These are phyloP conservation scores for Nothopassalora personata DNA, from an alignment of 2,329 filamentous ascomycete genomes.

Conservation along the genomic window DNA sequence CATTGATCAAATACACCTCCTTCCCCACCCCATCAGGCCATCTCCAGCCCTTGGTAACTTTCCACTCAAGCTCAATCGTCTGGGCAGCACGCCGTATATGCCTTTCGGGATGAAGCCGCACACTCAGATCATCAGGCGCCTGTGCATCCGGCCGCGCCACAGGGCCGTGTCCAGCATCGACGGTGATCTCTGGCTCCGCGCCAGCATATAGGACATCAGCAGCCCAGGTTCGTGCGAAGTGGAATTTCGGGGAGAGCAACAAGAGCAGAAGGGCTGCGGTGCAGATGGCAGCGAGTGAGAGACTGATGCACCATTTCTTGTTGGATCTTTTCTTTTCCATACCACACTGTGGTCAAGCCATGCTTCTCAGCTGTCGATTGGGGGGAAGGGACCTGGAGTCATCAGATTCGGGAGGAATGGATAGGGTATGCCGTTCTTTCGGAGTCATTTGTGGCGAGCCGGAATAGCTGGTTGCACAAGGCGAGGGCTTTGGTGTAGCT, in stretches of 20 bases:
- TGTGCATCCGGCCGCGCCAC: neutral
- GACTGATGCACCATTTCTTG: neutral
- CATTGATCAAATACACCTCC: constrained; percentile 46
- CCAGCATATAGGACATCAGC: neutral
- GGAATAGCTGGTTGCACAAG: constrained; percentile 3
- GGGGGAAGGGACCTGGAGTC: neutral
- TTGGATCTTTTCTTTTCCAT: neutral
- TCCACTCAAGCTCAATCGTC: constrained; percentile 12
- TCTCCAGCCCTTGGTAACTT: constrained; percentile 8
- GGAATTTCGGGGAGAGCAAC: neutral
- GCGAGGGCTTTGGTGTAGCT: neutral
- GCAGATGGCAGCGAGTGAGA: neutral
- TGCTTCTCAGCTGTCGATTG: neutral
- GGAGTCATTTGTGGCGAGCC: constrained; percentile 6
- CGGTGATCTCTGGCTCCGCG: neutral
- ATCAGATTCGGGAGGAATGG: neutral
- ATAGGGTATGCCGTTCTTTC: neutral
- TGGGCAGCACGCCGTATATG: constrained; percentile 10
- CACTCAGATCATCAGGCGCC: constrained; percentile 1
- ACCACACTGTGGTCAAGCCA: neutral
- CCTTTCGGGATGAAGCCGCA: constrained; percentile 13
- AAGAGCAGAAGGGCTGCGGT: neutral
- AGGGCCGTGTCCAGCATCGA: constrained; percentile 5
- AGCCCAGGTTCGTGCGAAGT: neutral
- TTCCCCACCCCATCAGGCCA: constrained; percentile 45